Percentiles rank a stretch among this genome's conserved stretches.
Evolutionary conservation across 1,139 yeast genomes (phyloP).

Genomic region (Pneumocystis oryctolagi): DNA sequence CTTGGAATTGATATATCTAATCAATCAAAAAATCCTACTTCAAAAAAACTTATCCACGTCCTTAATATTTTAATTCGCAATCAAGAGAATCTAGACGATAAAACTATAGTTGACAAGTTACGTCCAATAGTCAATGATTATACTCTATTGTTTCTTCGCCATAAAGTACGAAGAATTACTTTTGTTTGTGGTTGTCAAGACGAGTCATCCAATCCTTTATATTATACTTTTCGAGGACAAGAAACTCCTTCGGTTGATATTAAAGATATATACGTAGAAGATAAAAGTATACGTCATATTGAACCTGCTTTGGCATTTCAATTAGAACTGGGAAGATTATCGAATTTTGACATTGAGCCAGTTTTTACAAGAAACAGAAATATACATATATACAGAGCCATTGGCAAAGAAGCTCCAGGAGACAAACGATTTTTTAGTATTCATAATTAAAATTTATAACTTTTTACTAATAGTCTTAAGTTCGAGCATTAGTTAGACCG

Average conservation of each 20-base stretch:
- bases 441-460: neutral
- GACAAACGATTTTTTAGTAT: conserved; percentile 76
- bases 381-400: conserved; percentile 92
- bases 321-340: conserved; percentile 82
- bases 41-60: conserved; percentile 44
- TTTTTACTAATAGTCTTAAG: neutral
- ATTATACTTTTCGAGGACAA: conserved; percentile 89
- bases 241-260: conserved; percentile 37
- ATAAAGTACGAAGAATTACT: conserved; percentile 74
- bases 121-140: conserved; percentile 51
- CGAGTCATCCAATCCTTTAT: conserved; percentile 81
- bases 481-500: conserved; percentile 93
- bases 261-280: conserved; percentile 25
- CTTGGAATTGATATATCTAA: conserved; percentile 34
- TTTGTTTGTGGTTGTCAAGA: conserved; percentile 63
- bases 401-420: conserved; percentile 82
- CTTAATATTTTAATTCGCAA: conserved; percentile 64
- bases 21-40: conserved; percentile 15
- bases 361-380: conserved; percentile 93
- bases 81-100: conserved; percentile 58
- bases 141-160: conserved; percentile 36
- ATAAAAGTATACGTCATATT: conserved; percentile 87
- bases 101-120: conserved; percentile 48
- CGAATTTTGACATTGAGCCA: conserved; percentile 87
- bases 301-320: conserved; percentile 98